Evolutionary conservation across 148 eudicot species (phyloP).

Genomic region (Cornus florida): DNA sequence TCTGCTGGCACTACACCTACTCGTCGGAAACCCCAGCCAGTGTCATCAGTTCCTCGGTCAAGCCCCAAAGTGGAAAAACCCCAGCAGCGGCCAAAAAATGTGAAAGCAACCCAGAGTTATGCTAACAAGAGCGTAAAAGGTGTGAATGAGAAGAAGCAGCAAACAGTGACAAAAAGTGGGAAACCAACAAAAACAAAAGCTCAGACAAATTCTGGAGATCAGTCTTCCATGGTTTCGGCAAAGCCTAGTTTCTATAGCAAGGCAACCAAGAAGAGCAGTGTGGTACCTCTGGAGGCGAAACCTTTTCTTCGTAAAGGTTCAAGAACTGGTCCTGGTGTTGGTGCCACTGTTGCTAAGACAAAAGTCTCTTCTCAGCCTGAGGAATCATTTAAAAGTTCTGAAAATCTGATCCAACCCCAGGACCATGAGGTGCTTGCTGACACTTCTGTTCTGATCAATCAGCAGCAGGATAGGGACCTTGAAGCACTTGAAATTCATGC

Average conservation of each 20-base stretch:
- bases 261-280: slow-evolving; percentile 87
- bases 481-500: slow-evolving; percentile 24
- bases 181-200: slow-evolving; percentile 51
- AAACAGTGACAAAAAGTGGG: slow-evolving; percentile 31
- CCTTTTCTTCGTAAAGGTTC: slow-evolving; percentile 71
- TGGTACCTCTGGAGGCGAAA: slow-evolving; percentile 91
- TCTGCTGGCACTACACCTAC: slow-evolving; percentile 50
- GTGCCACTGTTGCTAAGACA: slow-evolving; percentile 38
- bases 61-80: slow-evolving; percentile 61
- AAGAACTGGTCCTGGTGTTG: slow-evolving; percentile 35
- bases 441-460: slow-evolving; percentile 28
- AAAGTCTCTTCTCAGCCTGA: slow-evolving; percentile 38
- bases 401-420: slow-evolving; percentile 28
- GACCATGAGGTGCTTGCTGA: slow-evolving; percentile 31
- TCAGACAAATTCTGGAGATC: slow-evolving; percentile 41
- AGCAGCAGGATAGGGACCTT: slow-evolving; percentile 25
- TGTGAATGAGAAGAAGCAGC: slow-evolving; percentile 48
- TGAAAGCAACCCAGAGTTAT: slow-evolving; percentile 45
- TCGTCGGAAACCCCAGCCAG: slow-evolving; percentile 58
- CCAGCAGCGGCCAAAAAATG: slow-evolving; percentile 42
- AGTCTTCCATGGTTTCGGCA: slow-evolving; percentile 33
- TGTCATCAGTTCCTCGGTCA: slow-evolving; percentile 44
- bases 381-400: slow-evolving; percentile 36
- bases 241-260: slow-evolving; percentile 67
- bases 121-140: slow-evolving; percentile 40